phyloP scores from a whole-genome alignment of 1,284 basidiomycete species.

The Cryptococcus hybrid region DNA sequence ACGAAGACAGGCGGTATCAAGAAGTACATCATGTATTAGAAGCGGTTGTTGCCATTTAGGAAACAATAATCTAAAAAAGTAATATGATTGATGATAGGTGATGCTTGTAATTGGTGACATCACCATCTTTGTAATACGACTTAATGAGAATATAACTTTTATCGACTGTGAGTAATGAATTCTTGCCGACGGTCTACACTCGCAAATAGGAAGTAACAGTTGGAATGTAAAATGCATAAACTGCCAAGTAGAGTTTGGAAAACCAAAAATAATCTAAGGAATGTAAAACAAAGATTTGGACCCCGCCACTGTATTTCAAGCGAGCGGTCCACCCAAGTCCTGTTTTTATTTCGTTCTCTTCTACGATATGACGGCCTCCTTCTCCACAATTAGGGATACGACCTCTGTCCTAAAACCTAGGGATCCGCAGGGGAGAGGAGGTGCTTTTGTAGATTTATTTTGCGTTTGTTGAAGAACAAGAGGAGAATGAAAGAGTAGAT shows the following conservation, averaged over 20 bases:
- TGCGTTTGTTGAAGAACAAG: constrained; percentile 17
- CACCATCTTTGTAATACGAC: no score
- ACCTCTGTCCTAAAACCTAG: constrained; percentile 4
- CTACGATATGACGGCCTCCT: constrained; percentile 38
- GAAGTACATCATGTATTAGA: not conserved
- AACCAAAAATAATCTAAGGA: not conserved
- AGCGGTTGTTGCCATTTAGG: not conserved
- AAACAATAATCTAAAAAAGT: no score
- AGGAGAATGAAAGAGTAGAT: not conserved
- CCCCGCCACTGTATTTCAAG: constrained; percentile 22
- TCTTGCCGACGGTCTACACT: no score
- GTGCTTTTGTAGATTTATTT: constrained; percentile 38
- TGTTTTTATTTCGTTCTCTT: constrained; percentile 31
- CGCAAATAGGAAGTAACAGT: no score
- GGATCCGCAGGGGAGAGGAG: constrained; percentile 22
- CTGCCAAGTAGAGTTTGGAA: no score
- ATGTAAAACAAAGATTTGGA: constrained; percentile 42
- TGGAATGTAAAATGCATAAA: no score
- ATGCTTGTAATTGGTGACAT: no score
- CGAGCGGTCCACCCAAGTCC: constrained; percentile 41
- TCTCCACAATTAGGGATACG: constrained; percentile 15
- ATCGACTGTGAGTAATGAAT: no score
- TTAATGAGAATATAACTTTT: no score
- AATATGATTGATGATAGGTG: no score
- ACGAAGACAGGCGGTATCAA: not conserved